Percentiles rank a stretch among this genome's conserved stretches.
Conservation (phyloP, 108 stramenopile species). For the Thalassiosira profunda region DNA sequence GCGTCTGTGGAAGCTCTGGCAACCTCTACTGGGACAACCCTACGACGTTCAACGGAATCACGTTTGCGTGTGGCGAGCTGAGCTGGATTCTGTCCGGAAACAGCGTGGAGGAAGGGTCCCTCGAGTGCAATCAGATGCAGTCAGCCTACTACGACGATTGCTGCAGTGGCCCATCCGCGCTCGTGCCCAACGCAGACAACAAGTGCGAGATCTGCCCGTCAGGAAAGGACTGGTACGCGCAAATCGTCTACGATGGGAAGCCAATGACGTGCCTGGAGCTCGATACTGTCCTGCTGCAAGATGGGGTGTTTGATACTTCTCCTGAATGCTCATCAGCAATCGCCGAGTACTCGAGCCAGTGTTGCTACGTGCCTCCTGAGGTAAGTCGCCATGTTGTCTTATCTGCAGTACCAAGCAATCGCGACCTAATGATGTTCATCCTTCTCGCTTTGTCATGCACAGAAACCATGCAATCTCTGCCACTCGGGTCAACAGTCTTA, state of each 20-base stretch:
- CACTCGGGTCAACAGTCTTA: conserved; percentile 27
- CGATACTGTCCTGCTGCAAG: conserved; percentile 30
- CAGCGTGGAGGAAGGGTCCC: conserved; percentile 34
- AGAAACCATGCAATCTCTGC: conserved; percentile 29
- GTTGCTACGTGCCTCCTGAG: conserved; percentile 36
- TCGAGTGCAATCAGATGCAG: conserved; percentile 36
- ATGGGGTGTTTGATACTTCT: conserved; percentile 27
- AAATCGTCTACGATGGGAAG: conserved; percentile 32
- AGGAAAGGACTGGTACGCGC: conserved; percentile 52
- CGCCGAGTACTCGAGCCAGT: conserved; percentile 27
- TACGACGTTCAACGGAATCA: conserved; percentile 30
- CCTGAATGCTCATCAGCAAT: conserved; percentile 25
- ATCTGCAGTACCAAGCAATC: no score
- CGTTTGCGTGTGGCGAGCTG: conserved; percentile 48
- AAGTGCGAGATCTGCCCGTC: conserved; percentile 51
- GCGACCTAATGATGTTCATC: no score
- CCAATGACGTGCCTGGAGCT: conserved; percentile 52
- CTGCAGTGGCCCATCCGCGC: conserved; percentile 37
- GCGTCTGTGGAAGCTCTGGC: conserved; percentile 30
- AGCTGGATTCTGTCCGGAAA: conserved; percentile 41
- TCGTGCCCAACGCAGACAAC: conserved; percentile 31
- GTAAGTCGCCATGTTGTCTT: no score
- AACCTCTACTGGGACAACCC: conserved; percentile 50
- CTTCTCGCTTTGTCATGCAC: no score
- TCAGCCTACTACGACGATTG: conserved; percentile 36